Conservation (phyloP, 1,139 yeast species). For the Yamadazyma buinensis region DNA sequence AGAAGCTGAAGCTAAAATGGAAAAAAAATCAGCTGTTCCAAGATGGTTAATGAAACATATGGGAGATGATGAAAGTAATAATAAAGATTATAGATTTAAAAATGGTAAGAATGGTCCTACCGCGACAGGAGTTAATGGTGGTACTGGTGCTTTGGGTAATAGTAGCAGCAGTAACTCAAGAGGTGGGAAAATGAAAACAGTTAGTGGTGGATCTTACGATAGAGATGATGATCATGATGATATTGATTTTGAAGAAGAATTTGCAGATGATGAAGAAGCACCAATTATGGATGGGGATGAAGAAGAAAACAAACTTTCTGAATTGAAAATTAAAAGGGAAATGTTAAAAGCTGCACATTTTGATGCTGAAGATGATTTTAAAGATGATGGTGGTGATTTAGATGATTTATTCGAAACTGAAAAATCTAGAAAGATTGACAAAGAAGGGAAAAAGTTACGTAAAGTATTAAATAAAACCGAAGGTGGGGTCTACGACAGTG, state of each 20-base stretch:
- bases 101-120: conserved; percentile 16
- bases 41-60: conserved; percentile 96
- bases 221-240: conserved; percentile 86
- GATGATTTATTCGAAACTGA: conserved; percentile 64
- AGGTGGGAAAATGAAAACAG: conserved; percentile 50
- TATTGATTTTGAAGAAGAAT: conserved; percentile 92
- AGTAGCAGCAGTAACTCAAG: background rate
- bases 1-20: conserved; percentile 96
- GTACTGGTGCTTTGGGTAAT: conserved; percentile 7
- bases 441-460: conserved; percentile 83
- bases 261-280: conserved; percentile 98
- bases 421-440: conserved; percentile 72
- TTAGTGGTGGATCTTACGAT: conserved; percentile 49
- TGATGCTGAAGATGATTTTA: conserved; percentile 58
- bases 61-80: conserved; percentile 64
- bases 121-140: conserved; percentile 13
- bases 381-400: conserved; percentile 46
- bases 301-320: conserved; percentile 88
- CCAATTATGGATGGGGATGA: conserved; percentile 97
- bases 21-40: conserved; percentile 72
- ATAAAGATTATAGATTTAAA: conserved; percentile 46
- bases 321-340: conserved; percentile 82
- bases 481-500: conserved; percentile 87
- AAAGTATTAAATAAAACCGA: conserved; percentile 85
- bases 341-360: conserved; percentile 82